Conservation (phyloP, 1,284 basidiomycete species). For the Rhodotorula sp. region DNA sequence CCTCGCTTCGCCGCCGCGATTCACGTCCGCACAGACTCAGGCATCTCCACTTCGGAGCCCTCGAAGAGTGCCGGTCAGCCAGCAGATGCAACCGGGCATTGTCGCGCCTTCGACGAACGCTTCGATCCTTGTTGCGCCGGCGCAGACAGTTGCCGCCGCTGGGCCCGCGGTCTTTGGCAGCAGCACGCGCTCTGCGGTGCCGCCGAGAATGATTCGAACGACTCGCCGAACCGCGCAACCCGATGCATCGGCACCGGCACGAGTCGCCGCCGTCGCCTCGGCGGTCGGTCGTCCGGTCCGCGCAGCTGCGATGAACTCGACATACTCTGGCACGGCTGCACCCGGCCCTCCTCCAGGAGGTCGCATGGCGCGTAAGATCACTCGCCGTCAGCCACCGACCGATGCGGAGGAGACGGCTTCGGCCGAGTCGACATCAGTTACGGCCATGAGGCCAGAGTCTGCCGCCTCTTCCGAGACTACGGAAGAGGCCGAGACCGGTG, state of each 20-base stretch:
- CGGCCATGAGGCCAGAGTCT: no score
- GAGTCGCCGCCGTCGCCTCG: not conserved
- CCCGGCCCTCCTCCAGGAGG: not conserved
- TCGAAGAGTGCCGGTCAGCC: slow-evolving; percentile 12
- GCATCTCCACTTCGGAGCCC: slow-evolving; percentile 23
- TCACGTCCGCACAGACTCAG: not conserved
- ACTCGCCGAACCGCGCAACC: slow-evolving; percentile 8
- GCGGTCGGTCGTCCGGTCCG: not conserved
- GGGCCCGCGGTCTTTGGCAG: not conserved
- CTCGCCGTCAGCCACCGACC: not conserved
- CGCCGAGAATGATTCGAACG: not conserved
- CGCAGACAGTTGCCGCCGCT: not conserved
- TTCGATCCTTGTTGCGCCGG: not conserved
- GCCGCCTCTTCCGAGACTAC: not conserved
- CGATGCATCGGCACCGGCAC: not conserved
- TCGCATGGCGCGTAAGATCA: slow-evolving; percentile 1
- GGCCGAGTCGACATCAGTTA: not conserved
- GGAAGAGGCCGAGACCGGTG: no score
- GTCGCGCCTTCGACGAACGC: not conserved
- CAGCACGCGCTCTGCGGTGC: not conserved
- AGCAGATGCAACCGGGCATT: not conserved
- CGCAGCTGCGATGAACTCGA: not conserved
- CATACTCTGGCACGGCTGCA: not conserved
- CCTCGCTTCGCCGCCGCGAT: not conserved
- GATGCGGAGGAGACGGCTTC: not conserved